phyloP scores from a whole-genome alignment of 2,329 filamentous ascomycete genomes.

The Pseudocercospora crystallina region DNA sequence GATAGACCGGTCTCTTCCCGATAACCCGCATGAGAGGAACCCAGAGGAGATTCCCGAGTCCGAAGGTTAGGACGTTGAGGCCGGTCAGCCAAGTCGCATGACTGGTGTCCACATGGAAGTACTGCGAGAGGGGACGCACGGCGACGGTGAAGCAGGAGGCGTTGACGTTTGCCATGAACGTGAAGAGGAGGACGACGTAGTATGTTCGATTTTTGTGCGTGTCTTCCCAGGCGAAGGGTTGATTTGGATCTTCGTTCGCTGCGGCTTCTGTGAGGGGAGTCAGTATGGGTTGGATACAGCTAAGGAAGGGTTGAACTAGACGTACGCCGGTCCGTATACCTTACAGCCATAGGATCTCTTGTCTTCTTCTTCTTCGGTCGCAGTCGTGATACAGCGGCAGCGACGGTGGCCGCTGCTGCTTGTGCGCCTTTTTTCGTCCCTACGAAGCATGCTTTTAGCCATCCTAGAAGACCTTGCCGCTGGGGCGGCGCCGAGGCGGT shows the following conservation, averaged over 20 bases:
- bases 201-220: constrained; percentile 31
- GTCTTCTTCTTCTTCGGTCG: too few relatives aligned
- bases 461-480: too few relatives aligned
- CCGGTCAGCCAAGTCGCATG: constrained; percentile 27
- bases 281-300: neutral
- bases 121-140: constrained; percentile 32
- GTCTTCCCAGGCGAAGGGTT: constrained; percentile 23
- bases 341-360: too few relatives aligned
- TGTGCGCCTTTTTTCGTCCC: too few relatives aligned
- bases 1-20: constrained; percentile 41
- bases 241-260: constrained; percentile 20
- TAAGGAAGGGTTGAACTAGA: neutral
- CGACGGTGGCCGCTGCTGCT: too few relatives aligned
- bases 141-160: constrained; percentile 42
- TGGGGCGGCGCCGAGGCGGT: too few relatives aligned
- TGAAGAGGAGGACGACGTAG: constrained; percentile 40
- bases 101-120: constrained; percentile 30
- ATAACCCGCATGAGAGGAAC: constrained; percentile 33
- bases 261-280: neutral
- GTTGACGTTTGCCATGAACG: constrained; percentile 43
- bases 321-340: too few relatives aligned
- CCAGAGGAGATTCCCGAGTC: constrained; percentile 35
- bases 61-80: constrained; percentile 34
- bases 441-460: too few relatives aligned
- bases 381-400: too few relatives aligned